Conservation (phyloP, 345 rosid genomes). For the Boechera divaricarpa region DNA sequence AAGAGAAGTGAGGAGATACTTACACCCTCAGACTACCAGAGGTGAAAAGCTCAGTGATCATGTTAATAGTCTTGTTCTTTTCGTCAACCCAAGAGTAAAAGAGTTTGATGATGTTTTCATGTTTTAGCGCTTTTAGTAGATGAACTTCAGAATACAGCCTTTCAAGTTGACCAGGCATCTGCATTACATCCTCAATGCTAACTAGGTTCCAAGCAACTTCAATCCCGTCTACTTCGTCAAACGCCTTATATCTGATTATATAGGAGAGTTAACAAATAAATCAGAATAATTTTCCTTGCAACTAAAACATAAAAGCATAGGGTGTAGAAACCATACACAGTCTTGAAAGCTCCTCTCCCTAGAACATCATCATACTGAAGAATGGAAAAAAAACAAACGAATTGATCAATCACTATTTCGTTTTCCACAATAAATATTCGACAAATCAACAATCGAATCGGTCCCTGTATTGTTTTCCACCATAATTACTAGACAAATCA, state of each 20-base stretch:
- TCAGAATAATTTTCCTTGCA: not conserved
- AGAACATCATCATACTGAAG: conserved; percentile 78
- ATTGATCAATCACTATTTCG: not conserved
- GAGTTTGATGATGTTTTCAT: conserved; percentile 79
- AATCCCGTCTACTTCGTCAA: conserved; percentile 84
- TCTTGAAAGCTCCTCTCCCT: conserved; percentile 97
- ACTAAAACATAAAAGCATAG: conserved; percentile 28
- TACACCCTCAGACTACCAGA: conserved; percentile 89
- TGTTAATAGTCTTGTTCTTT: conserved; percentile 79
- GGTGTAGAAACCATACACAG: conserved; percentile 76
- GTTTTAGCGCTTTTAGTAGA: conserved; percentile 75
- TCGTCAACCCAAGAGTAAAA: conserved; percentile 91
- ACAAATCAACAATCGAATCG: not conserved
- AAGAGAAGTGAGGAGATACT: conserved; percentile 44
- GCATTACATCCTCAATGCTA: conserved; percentile 73
- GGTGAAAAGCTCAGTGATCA: conserved; percentile 94
- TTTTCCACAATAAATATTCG: not conserved
- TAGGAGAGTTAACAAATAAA: not conserved
- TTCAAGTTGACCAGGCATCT: conserved; percentile 76
- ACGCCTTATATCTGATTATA: conserved; percentile 71
- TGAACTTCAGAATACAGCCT: conserved; percentile 86
- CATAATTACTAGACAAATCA: not conserved
- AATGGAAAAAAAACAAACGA: conserved; percentile 14
- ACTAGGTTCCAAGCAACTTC: conserved; percentile 97
- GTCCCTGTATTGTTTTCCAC: not conserved